Evolutionary conservation across 1,284 basidiomycete species (phyloP).

Genomic region (Leccinum pachyderme): DNA sequence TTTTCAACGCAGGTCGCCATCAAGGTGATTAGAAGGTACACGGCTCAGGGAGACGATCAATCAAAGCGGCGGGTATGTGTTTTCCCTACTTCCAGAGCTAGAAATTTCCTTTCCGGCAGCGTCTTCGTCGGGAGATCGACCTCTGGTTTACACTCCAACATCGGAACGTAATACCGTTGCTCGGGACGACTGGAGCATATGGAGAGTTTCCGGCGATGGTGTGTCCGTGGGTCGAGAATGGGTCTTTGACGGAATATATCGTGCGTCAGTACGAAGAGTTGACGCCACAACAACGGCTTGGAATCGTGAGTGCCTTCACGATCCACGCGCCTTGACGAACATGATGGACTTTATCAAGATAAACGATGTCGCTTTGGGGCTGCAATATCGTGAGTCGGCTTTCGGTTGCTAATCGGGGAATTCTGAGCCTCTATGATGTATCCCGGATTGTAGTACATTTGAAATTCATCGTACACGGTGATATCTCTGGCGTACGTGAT

Average conservation of each 20-base stretch:
- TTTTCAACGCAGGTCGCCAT: constrained; percentile 20
- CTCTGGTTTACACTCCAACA: constrained; percentile 26
- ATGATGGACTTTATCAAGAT: constrained; percentile 9
- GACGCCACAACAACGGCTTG: constrained; percentile 11
- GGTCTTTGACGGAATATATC: constrained; percentile 19
- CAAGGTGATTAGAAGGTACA: constrained; percentile 25
- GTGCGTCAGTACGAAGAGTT: constrained; percentile 5
- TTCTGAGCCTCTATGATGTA: not conserved
- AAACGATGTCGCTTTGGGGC: constrained; percentile 27
- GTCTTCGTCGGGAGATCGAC: constrained; percentile 27
- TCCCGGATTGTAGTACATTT: constrained; percentile 21
- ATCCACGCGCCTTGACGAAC: not conserved
- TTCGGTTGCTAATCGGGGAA: not conserved
- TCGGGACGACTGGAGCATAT: constrained; percentile 24
- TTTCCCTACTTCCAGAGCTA: not conserved
- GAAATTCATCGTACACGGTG: constrained; percentile 23
- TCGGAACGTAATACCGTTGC: constrained; percentile 24
- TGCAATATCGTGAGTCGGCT: constrained; percentile 24
- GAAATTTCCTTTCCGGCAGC: constrained; percentile 9
- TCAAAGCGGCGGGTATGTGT: constrained; percentile 18
- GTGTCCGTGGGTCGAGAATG: constrained; percentile 29
- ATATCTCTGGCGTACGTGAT: constrained; percentile 30
- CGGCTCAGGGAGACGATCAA: constrained; percentile 12
- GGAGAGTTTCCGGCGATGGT: constrained; percentile 29
- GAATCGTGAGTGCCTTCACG: constrained; percentile 16